Evolutionary conservation across 768 basidiomycete genomes (phyloP), one percentile per base, ranked within the genome.

Genomic region (Chalciporus pseudorubinellus): DNA sequence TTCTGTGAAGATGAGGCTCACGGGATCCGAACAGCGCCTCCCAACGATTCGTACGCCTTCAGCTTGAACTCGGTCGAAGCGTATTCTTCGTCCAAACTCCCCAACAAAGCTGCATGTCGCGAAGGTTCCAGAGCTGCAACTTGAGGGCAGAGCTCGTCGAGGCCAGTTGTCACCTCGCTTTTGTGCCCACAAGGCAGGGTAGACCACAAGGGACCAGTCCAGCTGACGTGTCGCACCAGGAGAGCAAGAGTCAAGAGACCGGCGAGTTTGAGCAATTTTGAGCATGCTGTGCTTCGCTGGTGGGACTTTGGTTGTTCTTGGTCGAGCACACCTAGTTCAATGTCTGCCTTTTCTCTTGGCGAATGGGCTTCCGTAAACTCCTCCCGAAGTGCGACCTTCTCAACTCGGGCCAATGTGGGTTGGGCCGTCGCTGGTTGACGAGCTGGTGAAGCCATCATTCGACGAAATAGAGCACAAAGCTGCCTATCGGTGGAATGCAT

Each of bases 1-100:
- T 13, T 9, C 11, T 12, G 16, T 28, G n/a, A 10, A 46, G 21
- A 31, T 21, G 31, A 26, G 21, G 26, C 56, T 48, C 44, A 70
- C 63, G 67, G 68, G 16, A 75, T 67, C 28, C 65, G 58, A 6
- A 75, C 65, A 3, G 70, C 72, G 3, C 67, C 74, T 12, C 70
- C 62, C 28, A 74, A 57, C 39, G 59, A 72, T 38, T 68, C 64
- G 40, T 64, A 68, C 13, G 61, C 67, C 40, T 63, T 62, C 8
- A 57, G 45, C 53, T 63, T 64, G 54, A 72, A 73, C 14, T 58
- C 57, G 0, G 33, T 53, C 1, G 62, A 57, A 24, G 36, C 50
- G 21, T 67, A 66, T 20, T 59, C 40, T 4, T 58, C n/a, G 39
- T 64, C 67, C 10, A 72, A 59, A n/a, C 55, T 51, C 5, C 41